These are phyloP conservation scores for Solanum tarijense DNA, from an alignment of 257 asterid species.

Conservation along the genomic window DNA sequence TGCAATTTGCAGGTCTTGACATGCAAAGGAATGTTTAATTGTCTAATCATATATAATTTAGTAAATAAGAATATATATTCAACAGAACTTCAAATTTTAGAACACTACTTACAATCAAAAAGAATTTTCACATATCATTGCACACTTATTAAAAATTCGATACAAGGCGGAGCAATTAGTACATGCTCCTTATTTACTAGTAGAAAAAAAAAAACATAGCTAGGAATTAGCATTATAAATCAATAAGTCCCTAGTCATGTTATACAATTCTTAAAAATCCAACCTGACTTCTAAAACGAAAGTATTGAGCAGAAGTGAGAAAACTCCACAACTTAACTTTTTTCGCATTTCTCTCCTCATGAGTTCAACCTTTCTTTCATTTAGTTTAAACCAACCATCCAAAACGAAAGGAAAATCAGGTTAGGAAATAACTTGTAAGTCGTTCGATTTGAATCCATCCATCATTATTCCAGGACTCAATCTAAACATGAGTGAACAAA, in stretches of 20 bases:
- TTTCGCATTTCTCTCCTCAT: not conserved
- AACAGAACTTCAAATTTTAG: not conserved
- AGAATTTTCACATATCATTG: not conserved
- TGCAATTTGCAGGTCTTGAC: not conserved
- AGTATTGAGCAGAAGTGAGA: not conserved
- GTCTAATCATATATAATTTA: not conserved
- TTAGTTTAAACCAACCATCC: not conserved
- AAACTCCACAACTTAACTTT: fast-evolving
- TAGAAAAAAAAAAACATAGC: not conserved
- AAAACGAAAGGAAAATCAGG: not conserved
- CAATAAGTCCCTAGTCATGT: not conserved
- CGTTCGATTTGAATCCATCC: not conserved
- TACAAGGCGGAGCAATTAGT: not conserved
- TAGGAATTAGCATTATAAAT: not conserved
- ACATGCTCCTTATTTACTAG: not conserved
- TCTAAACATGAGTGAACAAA: conserved; percentile 26
- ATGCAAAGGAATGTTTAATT: not conserved
- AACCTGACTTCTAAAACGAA: not conserved
- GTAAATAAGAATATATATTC: not conserved
- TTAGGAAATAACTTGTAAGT: not conserved
- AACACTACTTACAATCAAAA: not conserved
- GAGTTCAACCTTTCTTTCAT: not conserved
- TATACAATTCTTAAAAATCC: not conserved
- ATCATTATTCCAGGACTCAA: conserved; percentile 14
- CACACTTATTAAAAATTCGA: not conserved